Conservation (phyloP, 768 basidiomycete genomes). For the Mycena venus region DNA sequence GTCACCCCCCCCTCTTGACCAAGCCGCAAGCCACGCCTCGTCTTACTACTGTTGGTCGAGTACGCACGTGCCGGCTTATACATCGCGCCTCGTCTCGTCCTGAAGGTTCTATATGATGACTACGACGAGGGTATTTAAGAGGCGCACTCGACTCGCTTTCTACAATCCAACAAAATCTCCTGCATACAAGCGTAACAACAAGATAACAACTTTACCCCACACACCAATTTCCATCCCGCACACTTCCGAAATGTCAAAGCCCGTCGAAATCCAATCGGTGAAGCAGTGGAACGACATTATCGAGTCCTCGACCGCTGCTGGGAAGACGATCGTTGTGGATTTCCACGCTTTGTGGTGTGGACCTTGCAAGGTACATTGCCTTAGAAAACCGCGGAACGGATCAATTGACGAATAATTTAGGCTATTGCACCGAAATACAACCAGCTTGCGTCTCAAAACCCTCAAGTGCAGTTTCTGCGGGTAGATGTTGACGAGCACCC, state of each 20-base stretch:
- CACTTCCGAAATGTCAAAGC: slow-evolving; percentile 23
- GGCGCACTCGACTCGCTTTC: neutral
- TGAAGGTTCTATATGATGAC: slow-evolving; percentile 26
- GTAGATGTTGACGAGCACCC: slow-evolving; percentile 36
- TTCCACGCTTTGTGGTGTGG: slow-evolving; percentile 39
- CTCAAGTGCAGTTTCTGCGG: slow-evolving; percentile 37
- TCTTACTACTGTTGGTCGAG: too few relatives aligned
- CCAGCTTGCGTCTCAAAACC: slow-evolving; percentile 33
- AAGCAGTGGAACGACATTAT: slow-evolving; percentile 37
- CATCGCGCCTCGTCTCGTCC: slow-evolving; percentile 8
- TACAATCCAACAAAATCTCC: neutral
- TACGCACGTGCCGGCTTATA: slow-evolving; percentile 12
- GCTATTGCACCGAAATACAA: slow-evolving; percentile 35
- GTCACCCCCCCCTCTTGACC: neutral
- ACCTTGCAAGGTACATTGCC: slow-evolving; percentile 34
- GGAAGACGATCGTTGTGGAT: slow-evolving; percentile 34
- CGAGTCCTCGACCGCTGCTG: slow-evolving; percentile 22
- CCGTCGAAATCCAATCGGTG: slow-evolving; percentile 37
- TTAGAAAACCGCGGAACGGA: neutral
- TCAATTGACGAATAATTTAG: neutral
- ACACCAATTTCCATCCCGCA: neutral
- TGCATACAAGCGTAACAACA: neutral
- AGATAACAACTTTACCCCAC: neutral
- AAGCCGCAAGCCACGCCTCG: too few relatives aligned
- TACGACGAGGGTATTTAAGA: slow-evolving; percentile 3